These are phyloP conservation scores for Botrytis byssoidea DNA, from an alignment of 2,329 filamentous ascomycete species.

Conservation along the genomic window DNA sequence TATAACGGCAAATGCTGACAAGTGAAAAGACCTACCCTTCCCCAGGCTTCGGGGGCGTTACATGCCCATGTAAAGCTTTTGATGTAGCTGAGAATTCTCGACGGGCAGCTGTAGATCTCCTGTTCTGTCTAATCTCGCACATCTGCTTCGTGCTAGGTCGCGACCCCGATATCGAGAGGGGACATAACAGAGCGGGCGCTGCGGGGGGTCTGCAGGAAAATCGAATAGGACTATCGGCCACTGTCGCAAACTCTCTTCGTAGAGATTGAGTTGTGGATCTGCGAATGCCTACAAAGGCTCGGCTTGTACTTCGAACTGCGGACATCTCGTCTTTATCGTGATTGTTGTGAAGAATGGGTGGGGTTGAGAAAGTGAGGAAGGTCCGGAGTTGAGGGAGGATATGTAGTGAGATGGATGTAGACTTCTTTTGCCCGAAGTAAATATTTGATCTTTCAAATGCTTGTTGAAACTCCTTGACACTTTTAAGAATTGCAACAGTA, in stretches of 20 bases:
- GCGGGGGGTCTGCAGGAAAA: constrained; percentile 15
- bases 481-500: neutral
- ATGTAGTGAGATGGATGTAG: constrained; percentile 8
- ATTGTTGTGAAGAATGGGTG: neutral
- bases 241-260: constrained; percentile 21
- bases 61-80: constrained; percentile 67
- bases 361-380: constrained; percentile 6
- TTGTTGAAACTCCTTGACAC: neutral
- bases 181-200: constrained; percentile 11
- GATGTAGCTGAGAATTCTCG: constrained; percentile 64
- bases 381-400: constrained; percentile 5
- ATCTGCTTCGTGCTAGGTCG: constrained; percentile 16
- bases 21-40: constrained; percentile 68
- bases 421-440: constrained; percentile 12
- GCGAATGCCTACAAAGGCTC: constrained; percentile 19
- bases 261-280: constrained; percentile 24
- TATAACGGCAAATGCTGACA: neutral
- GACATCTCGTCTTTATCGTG: constrained; percentile 23
- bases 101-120: constrained; percentile 7
- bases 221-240: constrained; percentile 19
- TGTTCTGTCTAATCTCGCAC: constrained; percentile 13
- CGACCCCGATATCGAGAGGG: constrained; percentile 11
- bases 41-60: constrained; percentile 80
- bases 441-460: neutral
- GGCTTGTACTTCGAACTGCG: constrained; percentile 21